Evolutionary conservation across 2,329 filamentous ascomycete genomes (phyloP).

Genomic region (Alternaria dauci): DNA sequence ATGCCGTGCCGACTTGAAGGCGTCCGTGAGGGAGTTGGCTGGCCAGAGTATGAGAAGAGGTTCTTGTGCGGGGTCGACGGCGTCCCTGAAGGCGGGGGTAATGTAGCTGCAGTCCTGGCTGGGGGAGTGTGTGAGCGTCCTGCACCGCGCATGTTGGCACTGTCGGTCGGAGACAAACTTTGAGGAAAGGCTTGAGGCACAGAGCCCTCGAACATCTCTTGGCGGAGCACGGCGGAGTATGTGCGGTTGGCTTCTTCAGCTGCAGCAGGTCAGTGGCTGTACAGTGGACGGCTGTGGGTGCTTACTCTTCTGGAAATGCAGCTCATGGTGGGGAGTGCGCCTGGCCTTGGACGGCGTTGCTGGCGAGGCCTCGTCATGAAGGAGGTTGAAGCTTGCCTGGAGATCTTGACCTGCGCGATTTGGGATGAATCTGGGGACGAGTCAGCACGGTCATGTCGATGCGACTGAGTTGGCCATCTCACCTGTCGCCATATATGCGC

Average conservation of each 20-base stretch:
- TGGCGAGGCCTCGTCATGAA: slow-evolving; percentile 92
- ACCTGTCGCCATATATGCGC: slow-evolving; percentile 67
- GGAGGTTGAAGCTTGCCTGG: slow-evolving; percentile 87
- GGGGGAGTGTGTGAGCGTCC: slow-evolving; percentile 84
- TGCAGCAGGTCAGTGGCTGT: slow-evolving; percentile 43
- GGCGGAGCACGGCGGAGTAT: slow-evolving; percentile 85
- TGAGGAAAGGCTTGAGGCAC: slow-evolving; percentile 81
- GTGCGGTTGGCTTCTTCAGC: slow-evolving; percentile 95
- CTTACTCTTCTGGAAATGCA: slow-evolving; percentile 87
- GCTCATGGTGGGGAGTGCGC: slow-evolving; percentile 84
- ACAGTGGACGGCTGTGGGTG: slow-evolving; percentile 9
- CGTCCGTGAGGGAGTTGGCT: slow-evolving; percentile 87
- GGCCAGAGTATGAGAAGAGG: slow-evolving; percentile 88
- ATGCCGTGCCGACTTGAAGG: slow-evolving; percentile 82
- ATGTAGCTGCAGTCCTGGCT: slow-evolving; percentile 65
- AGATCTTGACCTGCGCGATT: slow-evolving; percentile 92
- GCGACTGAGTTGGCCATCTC: slow-evolving; percentile 10
- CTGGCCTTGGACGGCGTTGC: slow-evolving; percentile 87
- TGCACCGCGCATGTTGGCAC: slow-evolving; percentile 67
- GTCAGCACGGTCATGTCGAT: slow-evolving; percentile 1
- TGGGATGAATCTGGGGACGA: slow-evolving; percentile 80
- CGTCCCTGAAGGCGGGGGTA: slow-evolving; percentile 78
- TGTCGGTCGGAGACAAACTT: slow-evolving; percentile 60
- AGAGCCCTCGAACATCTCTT: slow-evolving; percentile 90
- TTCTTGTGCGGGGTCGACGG: slow-evolving; percentile 98